Evolutionary conservation across 1,284 basidiomycete genomes (phyloP).

Genomic region (Papiliotrema fonsecae): DNA sequence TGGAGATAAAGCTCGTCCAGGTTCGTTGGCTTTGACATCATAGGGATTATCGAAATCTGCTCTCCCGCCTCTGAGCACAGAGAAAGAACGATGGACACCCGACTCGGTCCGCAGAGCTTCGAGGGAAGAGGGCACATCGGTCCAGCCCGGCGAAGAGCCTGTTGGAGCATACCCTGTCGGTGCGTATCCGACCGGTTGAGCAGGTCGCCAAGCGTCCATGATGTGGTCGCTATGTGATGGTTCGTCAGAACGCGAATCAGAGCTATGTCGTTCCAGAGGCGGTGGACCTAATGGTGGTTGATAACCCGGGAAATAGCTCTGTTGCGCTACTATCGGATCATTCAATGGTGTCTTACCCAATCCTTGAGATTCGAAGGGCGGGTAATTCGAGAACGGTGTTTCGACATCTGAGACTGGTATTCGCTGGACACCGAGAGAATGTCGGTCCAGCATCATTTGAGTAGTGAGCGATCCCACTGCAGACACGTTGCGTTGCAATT

Average conservation of each 20-base stretch:
- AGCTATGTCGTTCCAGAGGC: constrained; percentile 22
- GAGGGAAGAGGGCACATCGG: too few relatives aligned
- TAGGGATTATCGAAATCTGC: constrained; percentile 34
- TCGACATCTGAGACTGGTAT: constrained; percentile 16
- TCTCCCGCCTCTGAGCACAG: constrained; percentile 41
- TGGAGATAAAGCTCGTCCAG: constrained; percentile 5
- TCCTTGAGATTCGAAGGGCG: constrained; percentile 6
- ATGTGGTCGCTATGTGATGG: constrained; percentile 20
- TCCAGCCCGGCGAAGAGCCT: constrained; percentile 11
- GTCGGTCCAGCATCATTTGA: constrained; percentile 48
- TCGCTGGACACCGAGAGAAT: constrained; percentile 37
- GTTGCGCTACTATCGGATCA: too few relatives aligned
- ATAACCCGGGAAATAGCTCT: constrained; percentile 10
- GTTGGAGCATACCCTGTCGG: constrained; percentile 18
- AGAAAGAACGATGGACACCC: constrained; percentile 32
- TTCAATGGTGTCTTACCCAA: too few relatives aligned
- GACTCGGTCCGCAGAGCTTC: too few relatives aligned
- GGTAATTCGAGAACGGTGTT: constrained; percentile 18
- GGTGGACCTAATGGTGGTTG: constrained; percentile 27
- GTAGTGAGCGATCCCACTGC: constrained; percentile 41
- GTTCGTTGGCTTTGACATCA: constrained; percentile 7
- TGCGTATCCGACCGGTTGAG: constrained; percentile 14
- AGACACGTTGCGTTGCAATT: constrained; percentile 41
- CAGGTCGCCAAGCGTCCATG: constrained; percentile 36
- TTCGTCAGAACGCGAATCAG: constrained; percentile 27